Evolutionary conservation across 1,284 basidiomycete genomes (phyloP), one percentile per base, ranked within the genome.

Genomic region (Malassezia dermatis): DNA sequence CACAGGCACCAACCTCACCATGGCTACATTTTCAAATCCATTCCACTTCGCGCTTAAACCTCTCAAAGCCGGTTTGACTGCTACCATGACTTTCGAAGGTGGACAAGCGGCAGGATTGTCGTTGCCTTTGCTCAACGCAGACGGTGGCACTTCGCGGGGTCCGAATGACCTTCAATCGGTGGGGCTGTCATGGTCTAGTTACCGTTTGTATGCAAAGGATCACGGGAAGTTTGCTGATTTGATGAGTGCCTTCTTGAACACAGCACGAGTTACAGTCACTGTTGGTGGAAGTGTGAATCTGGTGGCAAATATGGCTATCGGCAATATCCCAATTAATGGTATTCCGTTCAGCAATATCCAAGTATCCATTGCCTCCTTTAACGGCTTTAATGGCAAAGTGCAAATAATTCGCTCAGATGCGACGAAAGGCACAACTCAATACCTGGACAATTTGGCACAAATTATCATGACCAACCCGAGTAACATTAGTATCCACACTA

Each of bases 21-120:
- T 83, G 3, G 85, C 84, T 13, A 77, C 79, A 57, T 86, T 84
- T 69, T 81, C 81, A 73, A 88, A 86, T 74, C 86, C 86, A 1
- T 86, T 88, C 74, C 83, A 81, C 10, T 88, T 87, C 76, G 81
- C 81, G 19, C 71, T 88, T 51, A 83, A 84, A 67, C 83, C 84
- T 34, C 72, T 84, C 21, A 77, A 81, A 64, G 77, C 81, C 1
- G 77, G 78, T 3, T 78, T 85, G 63, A 78, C 79, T 26, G 80
- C 85, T 59, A 78, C 77, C 19, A 71, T 86, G 40, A 77, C 75
- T 10, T 76, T 75, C 21, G 75, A 77, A 24, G 81, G 81, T 4
- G 72, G 75, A n/a, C 75, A 82, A 53, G 79, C 82, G 28, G 85
- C 83, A 26, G 62, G 83, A 81, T 79, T 86, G 42, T 70, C 77